These are phyloP conservation scores for Cryphonectria japonica DNA, from an alignment of 2,329 filamentous ascomycete genomes.

Conservation along the genomic window DNA sequence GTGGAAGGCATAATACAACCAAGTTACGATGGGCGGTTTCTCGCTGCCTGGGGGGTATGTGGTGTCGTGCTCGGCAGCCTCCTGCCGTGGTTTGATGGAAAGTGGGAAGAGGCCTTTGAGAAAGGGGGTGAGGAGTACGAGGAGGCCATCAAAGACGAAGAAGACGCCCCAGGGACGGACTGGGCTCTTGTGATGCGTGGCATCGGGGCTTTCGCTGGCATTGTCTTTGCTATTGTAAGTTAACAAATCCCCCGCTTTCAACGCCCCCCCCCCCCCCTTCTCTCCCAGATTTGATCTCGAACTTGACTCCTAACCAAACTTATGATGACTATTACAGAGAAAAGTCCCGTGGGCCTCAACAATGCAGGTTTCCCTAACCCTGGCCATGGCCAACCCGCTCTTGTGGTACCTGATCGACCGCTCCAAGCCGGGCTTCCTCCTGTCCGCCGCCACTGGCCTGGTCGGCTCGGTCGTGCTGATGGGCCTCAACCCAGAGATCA, in stretches of 20 bases:
- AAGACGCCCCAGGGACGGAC: constrained; percentile 55
- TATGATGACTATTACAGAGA: constrained; percentile 56
- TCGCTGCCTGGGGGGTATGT: constrained; percentile 79
- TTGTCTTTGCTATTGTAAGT: constrained; percentile 76
- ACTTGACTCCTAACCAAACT: background rate
- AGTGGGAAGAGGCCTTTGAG: constrained; percentile 66
- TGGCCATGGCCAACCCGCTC: constrained; percentile 89
- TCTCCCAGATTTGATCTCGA: background rate
- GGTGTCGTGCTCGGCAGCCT: constrained; percentile 79
- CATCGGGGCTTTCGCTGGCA: constrained; percentile 64
- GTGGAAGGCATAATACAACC: constrained; percentile 51
- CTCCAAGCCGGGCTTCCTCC: constrained; percentile 79
- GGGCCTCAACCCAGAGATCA: constrained; percentile 74
- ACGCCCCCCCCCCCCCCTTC: too few relatives aligned
- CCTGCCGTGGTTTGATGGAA: constrained; percentile 80
- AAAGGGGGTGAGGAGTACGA: constrained; percentile 36
- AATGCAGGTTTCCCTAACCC: constrained; percentile 86
- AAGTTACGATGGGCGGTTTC: constrained; percentile 64
- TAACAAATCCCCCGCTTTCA: background rate
- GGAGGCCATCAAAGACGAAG: constrained; percentile 36
- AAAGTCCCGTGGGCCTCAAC: constrained; percentile 93
- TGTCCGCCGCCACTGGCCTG: constrained; percentile 75
- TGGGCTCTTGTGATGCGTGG: constrained; percentile 71
- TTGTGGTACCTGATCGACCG: constrained; percentile 97
- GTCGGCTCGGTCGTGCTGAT: constrained; percentile 75